Base-by-base conservation (phyloP, 208 protist genomes). In the Wallacemonas sp. region DNA sequence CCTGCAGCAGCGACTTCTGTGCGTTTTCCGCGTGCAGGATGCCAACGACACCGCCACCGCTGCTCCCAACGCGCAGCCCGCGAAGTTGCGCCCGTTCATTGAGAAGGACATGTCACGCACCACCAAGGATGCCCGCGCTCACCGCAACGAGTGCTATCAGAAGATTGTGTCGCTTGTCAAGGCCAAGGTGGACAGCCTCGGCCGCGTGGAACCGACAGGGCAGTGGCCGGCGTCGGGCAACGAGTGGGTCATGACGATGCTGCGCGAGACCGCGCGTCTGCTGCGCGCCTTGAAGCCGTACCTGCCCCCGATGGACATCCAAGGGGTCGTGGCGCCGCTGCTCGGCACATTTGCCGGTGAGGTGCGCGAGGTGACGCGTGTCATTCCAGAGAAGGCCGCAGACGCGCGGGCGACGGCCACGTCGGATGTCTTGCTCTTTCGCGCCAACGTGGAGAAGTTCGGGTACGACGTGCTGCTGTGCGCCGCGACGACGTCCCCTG, bases 401-500 rank as follows among this genome's bases (percentile, higher is more conserved):
- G 84, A 84, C 39, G 70, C 74, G 20, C 61, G 69, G 16, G 70
- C 72, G 5, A 44, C 72, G 3, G 75, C 75, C 23, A 72, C 61
- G 36, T 91, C 87, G 7, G 90, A 95, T 59, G 74, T 96, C 48
- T 70, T 93, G 38, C 78, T 96, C 39, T 97, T 95, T 76, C 93
- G 90, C 65, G 84, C 84, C 11, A 97, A 97, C 65, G 81, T 96
- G 5, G 89, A 97, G 75, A 84, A 83, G 44, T 97, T 97, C 65
- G 93, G 93, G 29, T 97, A 87, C 62, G 86, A 94, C 65, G 91
- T 95, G 26, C 69, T 94, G 36, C 67, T 59, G 16, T 92, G 88
- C 76, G 84, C 83, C n/a, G 70, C 52, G 25, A 72, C 79, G 18
- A 73, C 69, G 3, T 77, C 76, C 20, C 74, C 72, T 31, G 71